Conservation (phyloP, 2,329 filamentous ascomycete species). For the Setomelanomma holmii region DNA sequence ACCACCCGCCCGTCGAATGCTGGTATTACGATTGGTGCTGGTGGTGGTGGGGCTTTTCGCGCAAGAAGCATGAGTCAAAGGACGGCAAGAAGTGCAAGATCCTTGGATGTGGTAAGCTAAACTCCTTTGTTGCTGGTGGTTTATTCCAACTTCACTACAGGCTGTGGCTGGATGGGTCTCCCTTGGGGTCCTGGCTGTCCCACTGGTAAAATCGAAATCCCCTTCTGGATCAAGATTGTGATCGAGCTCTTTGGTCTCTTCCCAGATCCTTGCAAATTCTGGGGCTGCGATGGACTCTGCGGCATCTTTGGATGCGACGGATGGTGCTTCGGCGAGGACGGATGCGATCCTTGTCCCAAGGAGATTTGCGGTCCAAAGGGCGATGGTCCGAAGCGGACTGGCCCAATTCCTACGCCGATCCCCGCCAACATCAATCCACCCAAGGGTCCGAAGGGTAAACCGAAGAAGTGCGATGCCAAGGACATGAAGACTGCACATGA, state of each 20-base stretch:
- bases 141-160: conserved; percentile 6
- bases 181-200: conserved; percentile 23
- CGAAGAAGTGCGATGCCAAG: conserved; percentile 24
- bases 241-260: conserved; percentile 24
- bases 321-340: conserved; percentile 16
- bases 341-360: conserved; percentile 25
- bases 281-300: conserved; percentile 18
- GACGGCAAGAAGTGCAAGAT: conserved; percentile 17
- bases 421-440: neutral
- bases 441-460: neutral
- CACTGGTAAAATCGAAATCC: conserved; percentile 3
- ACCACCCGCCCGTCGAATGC: conserved; percentile 12
- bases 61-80: neutral
- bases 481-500: conserved; percentile 33
- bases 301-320: conserved; percentile 26
- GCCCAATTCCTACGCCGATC: conserved; percentile 13
- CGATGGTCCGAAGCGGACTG: conserved; percentile 27
- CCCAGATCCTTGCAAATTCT: conserved; percentile 17
- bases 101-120: conserved; percentile 23
- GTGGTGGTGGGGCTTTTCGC: conserved; percentile 7
- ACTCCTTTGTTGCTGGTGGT: neutral
- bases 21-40: conserved; percentile 9
- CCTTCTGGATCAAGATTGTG: conserved; percentile 1
- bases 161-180: conserved; percentile 35
- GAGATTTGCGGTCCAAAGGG: conserved; percentile 22